phyloP scores from a whole-genome alignment of 2,329 filamentous ascomycete genomes.

The Fusarium sp. region DNA sequence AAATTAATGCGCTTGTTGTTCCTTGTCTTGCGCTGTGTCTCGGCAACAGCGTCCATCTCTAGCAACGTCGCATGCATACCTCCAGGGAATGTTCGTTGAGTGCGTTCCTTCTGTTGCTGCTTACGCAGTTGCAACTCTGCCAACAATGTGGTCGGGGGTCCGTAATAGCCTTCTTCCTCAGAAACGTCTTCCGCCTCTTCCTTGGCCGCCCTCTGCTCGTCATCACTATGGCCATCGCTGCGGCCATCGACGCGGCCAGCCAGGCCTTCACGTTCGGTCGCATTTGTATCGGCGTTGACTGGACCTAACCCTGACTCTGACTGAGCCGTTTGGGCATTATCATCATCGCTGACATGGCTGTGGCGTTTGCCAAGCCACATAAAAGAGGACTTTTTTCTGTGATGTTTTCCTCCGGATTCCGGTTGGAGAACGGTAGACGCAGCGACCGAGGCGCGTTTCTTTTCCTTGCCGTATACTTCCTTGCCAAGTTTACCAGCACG shows the following conservation, averaged over 20 bases:
- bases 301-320: conserved; percentile 44
- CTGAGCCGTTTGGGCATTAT: conserved; percentile 29
- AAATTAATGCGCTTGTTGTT: conserved; percentile 82
- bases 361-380: conserved; percentile 59
- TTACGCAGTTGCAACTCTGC: conserved; percentile 94
- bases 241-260: conserved; percentile 48
- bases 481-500: conserved; percentile 80
- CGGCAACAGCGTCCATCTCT: conserved; percentile 88
- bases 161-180: conserved; percentile 66
- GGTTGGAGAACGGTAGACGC: conserved; percentile 44
- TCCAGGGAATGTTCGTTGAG: conserved; percentile 71
- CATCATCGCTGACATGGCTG: conserved; percentile 47
- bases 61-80: conserved; percentile 93
- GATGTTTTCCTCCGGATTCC: conserved; percentile 38
- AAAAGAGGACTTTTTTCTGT: conserved; percentile 62
- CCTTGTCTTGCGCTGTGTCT: conserved; percentile 81
- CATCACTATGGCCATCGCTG: conserved; percentile 37
- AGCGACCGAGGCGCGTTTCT: conserved; percentile 58
- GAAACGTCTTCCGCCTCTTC: conserved; percentile 60
- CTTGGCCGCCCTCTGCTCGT: conserved; percentile 54
- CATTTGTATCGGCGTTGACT: conserved; percentile 42
- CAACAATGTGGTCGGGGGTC: conserved; percentile 87
- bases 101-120: conserved; percentile 84
- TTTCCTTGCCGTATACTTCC: conserved; percentile 76
- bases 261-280: conserved; percentile 37